Base-by-base conservation (phyloP, 106 monocot genomes). In the Allium fistulosum region DNA sequence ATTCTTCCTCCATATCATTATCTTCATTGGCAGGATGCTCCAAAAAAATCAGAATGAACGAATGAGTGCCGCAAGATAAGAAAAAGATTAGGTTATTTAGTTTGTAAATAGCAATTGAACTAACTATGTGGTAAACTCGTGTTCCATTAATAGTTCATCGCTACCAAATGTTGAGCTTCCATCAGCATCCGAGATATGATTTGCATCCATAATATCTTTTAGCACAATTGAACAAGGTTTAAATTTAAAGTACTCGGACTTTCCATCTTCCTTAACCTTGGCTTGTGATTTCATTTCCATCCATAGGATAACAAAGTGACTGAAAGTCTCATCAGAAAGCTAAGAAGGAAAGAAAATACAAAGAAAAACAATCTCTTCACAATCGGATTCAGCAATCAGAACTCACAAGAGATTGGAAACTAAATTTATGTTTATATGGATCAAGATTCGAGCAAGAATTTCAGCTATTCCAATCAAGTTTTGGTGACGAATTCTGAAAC, bases 271-370 rank as follows among this genome's bases (percentile, higher is more conserved):
- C 53, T 80, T 84, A 65, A 17, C 71, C 81, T 79, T 81, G 49
- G 18, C 45, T 74, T 79, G 71, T 74, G 78, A 79, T 79, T 88
- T 88, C 88, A 86, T 82, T 28, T 58, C 80, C 71, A 92, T 60
- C 96, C 96, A 97, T 47, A 84, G 61, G 10, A 62, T 78, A 53
- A 81, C 73, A 63, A 97, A 92, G 67, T 79, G 75, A 60, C 58
- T 57, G 80, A 97, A 89, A 57, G 81, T 80, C 49, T 80, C 73
- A 51, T 82, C 55, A 71, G 91, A 74, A 27, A 78, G 26, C 96
- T 96, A 70, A 18, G 50, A 76, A 63, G 59, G 71, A 55, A 74
- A 22, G 22, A 22, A 22, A 22, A 22, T 22, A 1, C 22, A 22
- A 51, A 72, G 48, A 49, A 48, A 10, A 8, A 57, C 26, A 49